These are phyloP conservation scores for Acanthamoeba healyi DNA, from an alignment of 208 protist genomes.

Conservation along the genomic window DNA sequence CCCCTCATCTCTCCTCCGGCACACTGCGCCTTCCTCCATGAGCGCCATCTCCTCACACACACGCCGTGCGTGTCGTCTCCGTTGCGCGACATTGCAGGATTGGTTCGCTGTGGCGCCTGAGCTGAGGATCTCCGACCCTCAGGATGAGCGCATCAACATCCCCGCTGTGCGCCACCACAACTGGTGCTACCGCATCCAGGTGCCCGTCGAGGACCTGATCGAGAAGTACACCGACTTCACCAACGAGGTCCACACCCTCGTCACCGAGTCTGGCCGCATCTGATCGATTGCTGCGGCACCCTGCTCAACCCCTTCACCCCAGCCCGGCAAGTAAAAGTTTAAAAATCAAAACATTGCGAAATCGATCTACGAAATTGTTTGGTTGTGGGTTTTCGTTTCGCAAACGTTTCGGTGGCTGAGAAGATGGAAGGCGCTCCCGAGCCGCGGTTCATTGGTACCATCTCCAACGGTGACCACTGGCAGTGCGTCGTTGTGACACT, in stretches of 20 bases:
- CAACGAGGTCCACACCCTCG: not conserved
- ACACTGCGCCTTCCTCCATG: not conserved
- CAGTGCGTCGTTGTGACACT: too few species aligned
- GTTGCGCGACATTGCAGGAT: slow-evolving; percentile 61
- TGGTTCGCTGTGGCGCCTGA: slow-evolving; percentile 39
- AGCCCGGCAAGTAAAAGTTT: not conserved
- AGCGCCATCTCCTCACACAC: not conserved
- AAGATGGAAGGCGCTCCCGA: too few species aligned
- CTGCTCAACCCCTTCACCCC: not conserved
- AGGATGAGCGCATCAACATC: slow-evolving; percentile 85
- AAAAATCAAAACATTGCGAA: not conserved
- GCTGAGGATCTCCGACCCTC: slow-evolving; percentile 79
- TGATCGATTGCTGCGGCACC: too few species aligned
- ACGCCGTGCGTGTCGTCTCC: not conserved
- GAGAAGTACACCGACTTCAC: slow-evolving; percentile 68
- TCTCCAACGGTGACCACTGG: too few species aligned
- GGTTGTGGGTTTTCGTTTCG: too few species aligned
- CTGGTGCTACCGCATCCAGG: slow-evolving; percentile 84
- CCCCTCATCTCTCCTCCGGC: not conserved
- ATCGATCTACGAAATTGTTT: too few species aligned
- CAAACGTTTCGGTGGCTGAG: too few species aligned
- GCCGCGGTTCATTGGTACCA: too few species aligned
- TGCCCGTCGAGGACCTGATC: slow-evolving; percentile 48
- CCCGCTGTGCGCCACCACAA: slow-evolving; percentile 83
- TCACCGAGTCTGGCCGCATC: not conserved